Conservation (phyloP, 192 early-diverging fungal species). For the Podila minutissima region DNA sequence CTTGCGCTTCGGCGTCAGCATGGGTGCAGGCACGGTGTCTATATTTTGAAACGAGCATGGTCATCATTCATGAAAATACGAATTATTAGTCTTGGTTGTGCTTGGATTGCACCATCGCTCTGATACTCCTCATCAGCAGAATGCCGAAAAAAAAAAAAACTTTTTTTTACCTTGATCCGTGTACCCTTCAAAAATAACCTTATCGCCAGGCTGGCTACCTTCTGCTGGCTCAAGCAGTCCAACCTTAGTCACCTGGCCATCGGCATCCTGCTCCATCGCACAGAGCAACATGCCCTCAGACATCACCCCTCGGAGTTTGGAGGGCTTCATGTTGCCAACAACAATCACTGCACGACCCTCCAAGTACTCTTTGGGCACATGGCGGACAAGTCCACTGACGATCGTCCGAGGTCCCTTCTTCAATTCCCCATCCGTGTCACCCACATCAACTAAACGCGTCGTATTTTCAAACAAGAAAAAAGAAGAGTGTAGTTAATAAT, state of each 20-base stretch:
- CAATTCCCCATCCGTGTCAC: constrained; percentile 56
- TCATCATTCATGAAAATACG: too few species aligned
- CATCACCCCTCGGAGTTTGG: constrained; percentile 68
- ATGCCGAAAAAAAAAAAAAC: not conserved
- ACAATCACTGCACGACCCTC: constrained; percentile 63
- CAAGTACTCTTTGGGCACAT: constrained; percentile 61
- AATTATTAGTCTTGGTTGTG: too few species aligned
- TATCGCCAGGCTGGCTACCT: constrained; percentile 63
- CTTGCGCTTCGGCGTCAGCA: constrained; percentile 46
- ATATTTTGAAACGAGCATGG: not conserved
- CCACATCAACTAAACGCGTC: constrained; percentile 56
- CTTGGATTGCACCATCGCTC: too few species aligned
- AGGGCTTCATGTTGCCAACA: constrained; percentile 71
- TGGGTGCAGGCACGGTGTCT: constrained; percentile 28
- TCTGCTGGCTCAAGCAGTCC: constrained; percentile 63
- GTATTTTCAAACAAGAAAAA: constrained; percentile 12
- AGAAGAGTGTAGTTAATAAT: not conserved
- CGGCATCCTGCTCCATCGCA: constrained; percentile 57
- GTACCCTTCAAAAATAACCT: constrained; percentile 58
- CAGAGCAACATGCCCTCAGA: constrained; percentile 75
- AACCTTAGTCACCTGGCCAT: constrained; percentile 53
- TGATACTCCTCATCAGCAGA: not conserved
- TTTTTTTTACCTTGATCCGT: constrained; percentile 20
- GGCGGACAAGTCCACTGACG: constrained; percentile 70
- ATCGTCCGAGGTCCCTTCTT: constrained; percentile 62